A percentile compares a stretch with the other conserved stretches of the same genome.
phyloP scores from a whole-genome alignment of 306 rosid genomes.

The Delonix regia region DNA sequence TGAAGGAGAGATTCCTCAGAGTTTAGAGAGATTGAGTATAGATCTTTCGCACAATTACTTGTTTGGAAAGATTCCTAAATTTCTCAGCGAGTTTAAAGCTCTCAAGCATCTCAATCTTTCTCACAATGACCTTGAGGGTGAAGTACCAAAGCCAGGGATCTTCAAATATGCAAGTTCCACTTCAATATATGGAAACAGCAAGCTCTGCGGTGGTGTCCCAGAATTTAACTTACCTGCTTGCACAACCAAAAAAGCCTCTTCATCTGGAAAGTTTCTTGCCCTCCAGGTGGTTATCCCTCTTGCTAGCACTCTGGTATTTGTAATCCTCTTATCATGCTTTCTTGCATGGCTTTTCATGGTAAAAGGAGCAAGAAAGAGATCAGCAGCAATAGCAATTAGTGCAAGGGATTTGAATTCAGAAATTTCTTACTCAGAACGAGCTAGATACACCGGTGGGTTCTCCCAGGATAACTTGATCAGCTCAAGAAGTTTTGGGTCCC shows the following conservation, averaged over 20 bases:
- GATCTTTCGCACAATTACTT: conserved; percentile 44
- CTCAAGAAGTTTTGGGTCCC: conserved; percentile 46
- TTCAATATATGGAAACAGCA: conserved; percentile 39
- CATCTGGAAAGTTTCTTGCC: not conserved
- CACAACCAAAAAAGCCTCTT: not conserved
- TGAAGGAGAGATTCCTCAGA: conserved; percentile 41
- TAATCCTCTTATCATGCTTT: conserved; percentile 29
- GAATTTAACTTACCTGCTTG: conserved; percentile 42
- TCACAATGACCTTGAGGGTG: conserved; percentile 43
- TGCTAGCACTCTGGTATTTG: conserved; percentile 16
- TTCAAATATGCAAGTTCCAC: conserved; percentile 34
- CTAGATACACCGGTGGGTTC: conserved; percentile 39
- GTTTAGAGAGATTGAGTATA: conserved; percentile 34
- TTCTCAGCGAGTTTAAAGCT: conserved; percentile 24
- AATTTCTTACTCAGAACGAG: conserved; percentile 42
- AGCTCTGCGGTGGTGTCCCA: conserved; percentile 46
- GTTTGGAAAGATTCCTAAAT: conserved; percentile 46
- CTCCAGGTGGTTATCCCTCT: conserved; percentile 33
- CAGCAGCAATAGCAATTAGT: not conserved
- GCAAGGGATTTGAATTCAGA: not conserved
- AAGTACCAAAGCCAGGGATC: conserved; percentile 42
- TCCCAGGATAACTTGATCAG: conserved; percentile 43
- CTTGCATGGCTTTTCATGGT: not conserved
- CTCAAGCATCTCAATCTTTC: conserved; percentile 44
- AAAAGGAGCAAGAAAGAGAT: conserved; percentile 23